A percentile compares a stretch with the other conserved stretches of the same genome.
These are phyloP conservation scores for Clavariopsis aquatica DNA, from an alignment of 495 filamentous ascomycete genomes.

Conservation along the genomic window DNA sequence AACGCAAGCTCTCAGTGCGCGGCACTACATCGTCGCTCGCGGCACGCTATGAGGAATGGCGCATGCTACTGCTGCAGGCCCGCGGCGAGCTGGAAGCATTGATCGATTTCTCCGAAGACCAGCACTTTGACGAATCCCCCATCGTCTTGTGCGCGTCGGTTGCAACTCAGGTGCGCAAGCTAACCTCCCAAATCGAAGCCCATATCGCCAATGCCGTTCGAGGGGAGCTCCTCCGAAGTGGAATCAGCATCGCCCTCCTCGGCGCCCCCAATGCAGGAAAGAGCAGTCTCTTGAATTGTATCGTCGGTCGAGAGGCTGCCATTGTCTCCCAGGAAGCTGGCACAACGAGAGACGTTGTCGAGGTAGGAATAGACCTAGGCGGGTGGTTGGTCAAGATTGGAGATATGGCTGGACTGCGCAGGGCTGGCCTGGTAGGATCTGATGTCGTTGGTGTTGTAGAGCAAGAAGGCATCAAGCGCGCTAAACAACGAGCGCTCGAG, in stretches of 20 bases:
- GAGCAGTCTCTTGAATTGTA: slow-evolving; percentile 84
- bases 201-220: slow-evolving; percentile 76
- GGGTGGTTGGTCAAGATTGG: slow-evolving; percentile 87
- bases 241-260: slow-evolving; percentile 81
- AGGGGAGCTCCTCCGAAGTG: slow-evolving; percentile 81
- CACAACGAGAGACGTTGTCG: slow-evolving; percentile 91
- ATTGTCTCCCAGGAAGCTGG: slow-evolving; percentile 92
- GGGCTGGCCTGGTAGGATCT: slow-evolving; percentile 34
- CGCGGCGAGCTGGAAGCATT: slow-evolving; percentile 90
- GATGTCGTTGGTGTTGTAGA: slow-evolving; percentile 69
- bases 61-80: slow-evolving; percentile 72
- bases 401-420: slow-evolving; percentile 85
- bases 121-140: slow-evolving; percentile 91
- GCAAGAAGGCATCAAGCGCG: slow-evolving; percentile 85
- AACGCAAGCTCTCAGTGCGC: slow-evolving; percentile 80
- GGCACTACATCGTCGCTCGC: slow-evolving; percentile 70
- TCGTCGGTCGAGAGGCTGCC: slow-evolving; percentile 91
- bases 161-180: slow-evolving; percentile 57
- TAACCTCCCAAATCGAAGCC: slow-evolving; percentile 62
- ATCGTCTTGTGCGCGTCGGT: slow-evolving; percentile 69
- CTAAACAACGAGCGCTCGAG: slow-evolving; percentile 73
- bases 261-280: slow-evolving; percentile 96
- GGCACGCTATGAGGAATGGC: slow-evolving; percentile 83
- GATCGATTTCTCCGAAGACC: slow-evolving; percentile 96
- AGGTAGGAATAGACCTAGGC: slow-evolving; percentile 85